phyloP scores from a whole-genome alignment of 768 basidiomycete species.

The Panus rudis region DNA sequence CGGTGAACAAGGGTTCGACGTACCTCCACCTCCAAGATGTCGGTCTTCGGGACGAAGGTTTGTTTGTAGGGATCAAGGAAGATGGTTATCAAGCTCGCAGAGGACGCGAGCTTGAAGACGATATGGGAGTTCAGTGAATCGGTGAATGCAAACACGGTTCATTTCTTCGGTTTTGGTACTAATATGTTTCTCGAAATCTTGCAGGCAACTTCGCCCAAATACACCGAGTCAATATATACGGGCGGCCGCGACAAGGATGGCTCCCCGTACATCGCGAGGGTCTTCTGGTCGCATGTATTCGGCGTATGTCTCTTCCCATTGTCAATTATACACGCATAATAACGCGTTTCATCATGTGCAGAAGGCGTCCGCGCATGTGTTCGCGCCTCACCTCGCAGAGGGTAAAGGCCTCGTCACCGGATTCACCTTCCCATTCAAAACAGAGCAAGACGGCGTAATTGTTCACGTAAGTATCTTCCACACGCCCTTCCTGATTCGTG shows the following conservation, averaged over 20 bases:
- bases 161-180: constrained; percentile 1
- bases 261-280: constrained; percentile 48
- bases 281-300: constrained; percentile 57
- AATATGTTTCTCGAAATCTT: constrained; percentile 1
- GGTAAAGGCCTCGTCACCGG: constrained; percentile 42
- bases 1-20: constrained; percentile 31
- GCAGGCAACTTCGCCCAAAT: constrained; percentile 35
- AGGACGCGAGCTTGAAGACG: constrained; percentile 32
- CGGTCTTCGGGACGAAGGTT: constrained; percentile 46
- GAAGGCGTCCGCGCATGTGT: constrained; percentile 51
- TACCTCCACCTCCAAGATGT: constrained; percentile 57
- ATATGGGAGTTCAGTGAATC: constrained; percentile 53
- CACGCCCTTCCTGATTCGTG: not conserved
- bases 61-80: constrained; percentile 50
- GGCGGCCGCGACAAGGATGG: constrained; percentile 48
- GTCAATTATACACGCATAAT: too few species aligned
- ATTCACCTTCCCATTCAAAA: constrained; percentile 60
- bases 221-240: constrained; percentile 46
- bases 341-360: too few species aligned
- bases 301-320: too few species aligned
- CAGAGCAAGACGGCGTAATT: constrained; percentile 59
- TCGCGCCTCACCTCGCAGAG: constrained; percentile 39
- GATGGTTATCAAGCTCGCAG: constrained; percentile 52
- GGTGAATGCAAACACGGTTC: constrained; percentile 37
- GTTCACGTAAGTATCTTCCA: constrained; percentile 39